Evolutionary conservation across 192 early-diverging fungal genomes (phyloP), one percentile per base, ranked within the genome.

Genomic region (Coemansia sp.): DNA sequence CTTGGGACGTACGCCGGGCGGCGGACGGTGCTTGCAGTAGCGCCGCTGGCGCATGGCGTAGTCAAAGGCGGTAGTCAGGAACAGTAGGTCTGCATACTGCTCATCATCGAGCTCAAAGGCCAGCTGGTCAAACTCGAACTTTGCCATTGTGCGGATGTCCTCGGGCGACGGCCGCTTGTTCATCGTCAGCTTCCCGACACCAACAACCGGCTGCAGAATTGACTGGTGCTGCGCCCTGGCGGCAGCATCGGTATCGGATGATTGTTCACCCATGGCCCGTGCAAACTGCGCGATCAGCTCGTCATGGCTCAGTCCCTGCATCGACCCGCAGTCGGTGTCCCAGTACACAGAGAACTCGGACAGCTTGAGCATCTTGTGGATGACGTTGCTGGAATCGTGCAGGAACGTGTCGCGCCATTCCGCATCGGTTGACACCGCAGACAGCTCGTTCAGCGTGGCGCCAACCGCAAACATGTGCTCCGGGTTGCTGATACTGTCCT

Each of bases 191-290:
- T 87, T 79, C 28, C 94, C 97, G 34, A 83, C 82, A 4, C 95
- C 97, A 17, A 92, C 92, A 0, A 98, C 94, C 2, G 97, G 97
- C 69, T 89, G 89, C 27, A 98, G 68, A 23, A 98, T 88, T 61
- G 94, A 96, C 56, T 92, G 90, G 50, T 88, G 86, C 17, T 34
- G 20, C 25, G 10, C 19, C 17, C 19, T 15, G 3, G 55, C 42
- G 17, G n/a, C n/a, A n/a, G n/a, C n/a, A n/a, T n/a, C n/a, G n/a
- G n/a, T n/a, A n/a, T n/a, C n/a, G n/a, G n/a, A n/a, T n/a, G 57
- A n/a, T 11, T 41, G 14, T 20, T 44, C 41, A 10, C 37, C 56
- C 30, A 74, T 62, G 2, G 62, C 62, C 36, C 52, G 31, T 3
- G 72, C 34, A 29, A 80, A 74, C n/a, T 50, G 57, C 17, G 50